Evolutionary conservation across 2,329 filamentous ascomycete species (phyloP).

Genomic region (Sporothrix brunneoviolacea): DNA sequence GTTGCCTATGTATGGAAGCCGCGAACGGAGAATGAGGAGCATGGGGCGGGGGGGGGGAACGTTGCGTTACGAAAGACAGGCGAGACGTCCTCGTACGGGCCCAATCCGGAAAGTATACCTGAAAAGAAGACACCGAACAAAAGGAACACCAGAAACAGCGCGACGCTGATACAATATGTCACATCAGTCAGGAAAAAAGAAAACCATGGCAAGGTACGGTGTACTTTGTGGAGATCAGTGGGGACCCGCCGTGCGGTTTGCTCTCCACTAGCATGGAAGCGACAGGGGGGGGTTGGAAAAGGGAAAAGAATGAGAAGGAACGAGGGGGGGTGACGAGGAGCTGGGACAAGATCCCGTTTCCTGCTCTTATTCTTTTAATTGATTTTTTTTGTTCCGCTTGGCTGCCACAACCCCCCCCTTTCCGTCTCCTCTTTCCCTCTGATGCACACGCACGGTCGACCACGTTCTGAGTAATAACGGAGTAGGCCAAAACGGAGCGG

Average conservation of each 20-base stretch:
- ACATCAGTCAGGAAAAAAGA: background rate
- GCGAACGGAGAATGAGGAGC: background rate
- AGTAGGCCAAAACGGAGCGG: too few relatives aligned
- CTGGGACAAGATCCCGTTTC: constrained; percentile 11
- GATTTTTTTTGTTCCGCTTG: background rate
- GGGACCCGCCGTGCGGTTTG: constrained; percentile 7
- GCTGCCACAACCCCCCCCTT: background rate
- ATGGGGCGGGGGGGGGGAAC: background rate
- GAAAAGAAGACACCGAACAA: background rate
- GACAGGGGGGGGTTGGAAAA: constrained; percentile 8
- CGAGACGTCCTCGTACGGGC: too few relatives aligned
- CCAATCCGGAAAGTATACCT: too few relatives aligned
- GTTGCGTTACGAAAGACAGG: too few relatives aligned
- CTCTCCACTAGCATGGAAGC: constrained; percentile 10
- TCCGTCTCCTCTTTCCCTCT: too few relatives aligned
- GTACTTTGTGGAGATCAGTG: constrained; percentile 17
- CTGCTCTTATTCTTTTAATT: background rate
- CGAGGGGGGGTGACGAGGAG: constrained; percentile 14
- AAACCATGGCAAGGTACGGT: background rate
- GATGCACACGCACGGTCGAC: too few relatives aligned
- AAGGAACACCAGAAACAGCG: background rate
- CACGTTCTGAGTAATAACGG: too few relatives aligned
- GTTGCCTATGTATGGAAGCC: too few relatives aligned
- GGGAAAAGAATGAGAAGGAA: constrained; percentile 2
- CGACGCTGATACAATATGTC: too few relatives aligned